Percentiles rank a stretch among this genome's conserved stretches.
phyloP scores from a whole-genome alignment of 1,284 basidiomycete species.

The Earliella scabrosa region DNA sequence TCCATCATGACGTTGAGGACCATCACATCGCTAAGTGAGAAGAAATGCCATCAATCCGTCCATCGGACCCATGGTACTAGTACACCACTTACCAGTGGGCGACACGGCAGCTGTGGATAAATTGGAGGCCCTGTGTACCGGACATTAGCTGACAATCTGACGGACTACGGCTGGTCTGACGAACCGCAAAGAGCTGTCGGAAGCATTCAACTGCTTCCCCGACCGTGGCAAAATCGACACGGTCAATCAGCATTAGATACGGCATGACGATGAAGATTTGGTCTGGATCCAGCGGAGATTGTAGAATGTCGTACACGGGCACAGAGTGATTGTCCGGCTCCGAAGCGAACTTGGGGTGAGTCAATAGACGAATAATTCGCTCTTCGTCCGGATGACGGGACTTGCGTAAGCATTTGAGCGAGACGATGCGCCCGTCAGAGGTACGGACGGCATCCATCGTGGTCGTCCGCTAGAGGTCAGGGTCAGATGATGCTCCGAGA shows the following conservation, averaged over 20 bases:
- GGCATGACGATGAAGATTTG: constrained; percentile 23
- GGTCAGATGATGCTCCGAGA: not conserved
- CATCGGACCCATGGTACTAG: too few species aligned
- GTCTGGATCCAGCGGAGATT: constrained; percentile 10
- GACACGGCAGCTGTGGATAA: constrained; percentile 30
- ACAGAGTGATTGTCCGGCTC: constrained; percentile 24
- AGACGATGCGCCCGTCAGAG: constrained; percentile 28
- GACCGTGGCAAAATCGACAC: not conserved
- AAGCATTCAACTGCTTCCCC: not conserved
- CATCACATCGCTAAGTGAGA: constrained; percentile 37
- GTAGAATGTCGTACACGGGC: constrained; percentile 24
- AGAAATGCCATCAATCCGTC: not conserved
- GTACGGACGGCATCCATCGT: constrained; percentile 30
- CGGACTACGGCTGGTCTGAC: not conserved
- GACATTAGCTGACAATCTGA: not conserved
- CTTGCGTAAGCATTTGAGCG: constrained; percentile 25
- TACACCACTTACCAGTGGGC: constrained; percentile 28
- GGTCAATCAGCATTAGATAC: not conserved
- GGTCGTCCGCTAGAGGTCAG: not conserved
- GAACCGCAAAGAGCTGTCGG: constrained; percentile 25
- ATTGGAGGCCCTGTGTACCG: constrained; percentile 24
- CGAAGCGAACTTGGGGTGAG: constrained; percentile 10
- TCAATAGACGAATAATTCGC: constrained; percentile 22
- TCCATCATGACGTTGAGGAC: constrained; percentile 42
- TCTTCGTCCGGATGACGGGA: constrained; percentile 10